phyloP scores from a whole-genome alignment of 1,139 yeast genomes.

The Pichia sp. region DNA sequence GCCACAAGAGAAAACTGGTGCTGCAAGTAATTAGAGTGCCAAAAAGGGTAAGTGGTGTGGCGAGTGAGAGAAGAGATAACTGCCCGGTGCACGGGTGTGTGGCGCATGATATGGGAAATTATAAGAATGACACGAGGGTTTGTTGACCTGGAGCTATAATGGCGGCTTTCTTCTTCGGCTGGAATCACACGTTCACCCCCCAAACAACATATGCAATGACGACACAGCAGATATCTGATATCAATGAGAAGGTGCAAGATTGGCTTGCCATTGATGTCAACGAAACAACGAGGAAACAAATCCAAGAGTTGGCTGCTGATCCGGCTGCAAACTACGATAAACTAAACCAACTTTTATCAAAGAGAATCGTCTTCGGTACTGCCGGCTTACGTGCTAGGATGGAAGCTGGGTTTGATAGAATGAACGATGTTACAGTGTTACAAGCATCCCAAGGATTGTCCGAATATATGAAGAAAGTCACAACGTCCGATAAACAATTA shows the following conservation, averaged over 20 bases:
- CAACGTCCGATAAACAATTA: constrained; percentile 31
- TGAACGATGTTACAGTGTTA: constrained; percentile 86
- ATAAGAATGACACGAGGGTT: no score
- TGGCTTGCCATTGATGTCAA: constrained; percentile 38
- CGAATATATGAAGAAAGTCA: constrained; percentile 41
- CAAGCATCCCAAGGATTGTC: constrained; percentile 96
- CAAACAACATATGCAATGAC: background rate
- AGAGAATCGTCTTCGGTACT: constrained; percentile 83
- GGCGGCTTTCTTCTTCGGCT: no score
- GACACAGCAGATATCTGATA: background rate
- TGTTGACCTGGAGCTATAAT: no score
- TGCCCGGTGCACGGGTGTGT: constrained; percentile 4
- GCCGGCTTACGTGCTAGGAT: constrained; percentile 86
- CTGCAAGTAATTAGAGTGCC: constrained; percentile 10
- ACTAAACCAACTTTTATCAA: constrained; percentile 49
- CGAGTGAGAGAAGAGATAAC: no score
- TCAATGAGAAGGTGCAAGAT: constrained; percentile 12
- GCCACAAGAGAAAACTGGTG: background rate
- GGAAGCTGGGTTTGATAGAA: constrained; percentile 88
- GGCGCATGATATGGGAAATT: background rate
- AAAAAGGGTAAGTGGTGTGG: constrained; percentile 7
- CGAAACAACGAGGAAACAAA: constrained; percentile 54
- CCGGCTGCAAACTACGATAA: constrained; percentile 38
- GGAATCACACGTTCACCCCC: no score
- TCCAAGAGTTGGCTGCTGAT: constrained; percentile 42